Base-by-base conservation (phyloP, 352 stramenopile genomes). In the Pythium phragmiticola region DNA sequence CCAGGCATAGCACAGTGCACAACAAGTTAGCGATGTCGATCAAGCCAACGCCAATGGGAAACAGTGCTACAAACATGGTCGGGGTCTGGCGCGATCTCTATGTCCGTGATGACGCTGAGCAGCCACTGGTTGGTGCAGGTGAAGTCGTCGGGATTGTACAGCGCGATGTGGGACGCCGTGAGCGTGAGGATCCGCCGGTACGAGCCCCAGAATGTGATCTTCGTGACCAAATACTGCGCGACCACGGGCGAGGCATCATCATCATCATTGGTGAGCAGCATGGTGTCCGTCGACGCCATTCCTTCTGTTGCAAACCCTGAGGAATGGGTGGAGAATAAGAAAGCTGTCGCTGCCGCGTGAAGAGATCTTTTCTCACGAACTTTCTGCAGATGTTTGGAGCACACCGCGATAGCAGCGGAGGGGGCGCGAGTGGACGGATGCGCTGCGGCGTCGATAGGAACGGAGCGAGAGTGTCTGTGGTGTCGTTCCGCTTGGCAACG, bases 71-170 rank as follows among this genome's bases (percentile, higher is more conserved):
- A 13, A 47, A 75, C 69, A 49, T 81, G 77, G 56, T 87, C 72
- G 0, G 65, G 66, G 43, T 75, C 73, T 3, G 43, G 34, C 4
- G 60, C 65, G 26, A 82, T 47, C 55, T 89, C 77, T 12, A 88
- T 70, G 45, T 71, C 70, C 21, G 76, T 76, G 57, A 92, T 87
- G 46, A 88, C 76, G 12, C 60, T 69, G 52, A 89, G 76, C 16
- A 85, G 75, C 82, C 82, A 92, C 36, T 87, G 76, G 55, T 85
- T 79, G 28, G 83, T 89, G 75, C 83, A 90, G 50, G 74, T 63
- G 57, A 85, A 89, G 48, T 79, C 84, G 52, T 90, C 79, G 0
- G 75, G 74, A 60, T 89, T 85, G 68, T 84, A 92, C 39, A 80
- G 84, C 56, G 71, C 70, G 11, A 90, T 54, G 8, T 74, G 77